Base-by-base conservation (phyloP, 441 rosid genomes). In the Pelargonium fulgidum region DNA sequence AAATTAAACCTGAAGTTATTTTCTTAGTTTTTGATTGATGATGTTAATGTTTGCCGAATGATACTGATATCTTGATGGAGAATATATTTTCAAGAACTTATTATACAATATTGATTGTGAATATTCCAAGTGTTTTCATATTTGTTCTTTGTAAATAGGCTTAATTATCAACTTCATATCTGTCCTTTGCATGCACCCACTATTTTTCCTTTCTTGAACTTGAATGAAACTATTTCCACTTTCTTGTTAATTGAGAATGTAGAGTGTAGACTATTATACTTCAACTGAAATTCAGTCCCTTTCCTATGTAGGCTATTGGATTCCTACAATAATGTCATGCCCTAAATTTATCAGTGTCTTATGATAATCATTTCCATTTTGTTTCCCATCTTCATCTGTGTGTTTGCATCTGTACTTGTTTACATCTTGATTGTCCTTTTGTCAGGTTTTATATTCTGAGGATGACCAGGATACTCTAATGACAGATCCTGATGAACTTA, bases 391-490 rank as follows among this genome's bases (percentile, higher is more conserved):
- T n/a, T 68, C 48, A 0, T 33, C 0, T 62, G 64, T 71, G 62
- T 29, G 68, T 16, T 52, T 66, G 11, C 64, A 12, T n/a, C 39
- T 65, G 45, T 13, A n/a, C 56, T n/a, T 47, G 33, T 42, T 45
- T 48, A 13, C 66, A 68, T 62, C 42, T 14, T 39, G 62, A 4
- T 71, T 70, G 69, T 68, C 61, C 68, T 78, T 72, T 69, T 73
- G 63, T 72, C 75, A 95, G 99, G 99, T 95, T 73, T 77, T 89
- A 76, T 97, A 95, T 64, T 95, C 93, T 42, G 98, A 95, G 77
- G 99, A 92, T 72, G 98, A 92, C 77, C 99, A 91, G 82, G 98
- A 95, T 78, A 94, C 95, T 71, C 79, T 95, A 83, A 92, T 95
- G 52, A 91, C 98, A 33, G 99, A 95, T 87, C 98, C 98, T 75